A percentile compares a stretch with the other conserved stretches of the same genome.
Evolutionary conservation across 2,329 filamentous ascomycete species (phyloP).

Genomic region (Elsinoe necatrix): DNA sequence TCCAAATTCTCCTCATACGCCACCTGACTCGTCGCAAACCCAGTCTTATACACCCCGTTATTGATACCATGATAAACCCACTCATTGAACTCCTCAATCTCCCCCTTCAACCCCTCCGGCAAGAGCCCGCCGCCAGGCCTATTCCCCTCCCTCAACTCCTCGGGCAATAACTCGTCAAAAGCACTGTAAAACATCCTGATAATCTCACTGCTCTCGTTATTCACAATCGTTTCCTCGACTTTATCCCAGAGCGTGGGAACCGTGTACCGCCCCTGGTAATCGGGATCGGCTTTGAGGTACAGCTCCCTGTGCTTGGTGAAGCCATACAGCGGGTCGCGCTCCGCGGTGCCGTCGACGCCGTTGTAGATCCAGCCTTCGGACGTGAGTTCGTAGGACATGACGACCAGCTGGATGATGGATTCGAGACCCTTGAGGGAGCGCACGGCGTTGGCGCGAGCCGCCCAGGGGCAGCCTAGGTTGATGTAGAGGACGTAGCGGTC

Average conservation of each 20-base stretch:
- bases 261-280: constrained; percentile 66
- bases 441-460: constrained; percentile 44
- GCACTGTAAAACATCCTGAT: constrained; percentile 78
- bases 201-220: constrained; percentile 88
- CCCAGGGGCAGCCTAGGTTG: constrained; percentile 56
- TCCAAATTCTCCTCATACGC: constrained; percentile 70
- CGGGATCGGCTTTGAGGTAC: constrained; percentile 61
- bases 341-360: constrained; percentile 45
- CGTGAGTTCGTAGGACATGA: constrained; percentile 34
- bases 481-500: constrained; percentile 54
- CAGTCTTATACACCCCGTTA: constrained; percentile 50
- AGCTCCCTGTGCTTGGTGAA: constrained; percentile 62
- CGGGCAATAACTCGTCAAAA: constrained; percentile 56
- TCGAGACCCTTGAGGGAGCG: constrained; percentile 44
- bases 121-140: constrained; percentile 54
- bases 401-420: constrained; percentile 41
- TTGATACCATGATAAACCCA: constrained; percentile 66
- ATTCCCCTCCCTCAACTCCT: constrained; percentile 48
- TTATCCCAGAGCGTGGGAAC: constrained; percentile 81
- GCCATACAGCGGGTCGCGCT: constrained; percentile 55
- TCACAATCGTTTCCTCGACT: constrained; percentile 67
- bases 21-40: constrained; percentile 75
- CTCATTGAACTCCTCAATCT: constrained; percentile 69
- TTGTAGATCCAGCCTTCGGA: constrained; percentile 64
- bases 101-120: constrained; percentile 51